Evolutionary conservation across 257 asterid species (phyloP).

Genomic region (Solanum etuberosum): DNA sequence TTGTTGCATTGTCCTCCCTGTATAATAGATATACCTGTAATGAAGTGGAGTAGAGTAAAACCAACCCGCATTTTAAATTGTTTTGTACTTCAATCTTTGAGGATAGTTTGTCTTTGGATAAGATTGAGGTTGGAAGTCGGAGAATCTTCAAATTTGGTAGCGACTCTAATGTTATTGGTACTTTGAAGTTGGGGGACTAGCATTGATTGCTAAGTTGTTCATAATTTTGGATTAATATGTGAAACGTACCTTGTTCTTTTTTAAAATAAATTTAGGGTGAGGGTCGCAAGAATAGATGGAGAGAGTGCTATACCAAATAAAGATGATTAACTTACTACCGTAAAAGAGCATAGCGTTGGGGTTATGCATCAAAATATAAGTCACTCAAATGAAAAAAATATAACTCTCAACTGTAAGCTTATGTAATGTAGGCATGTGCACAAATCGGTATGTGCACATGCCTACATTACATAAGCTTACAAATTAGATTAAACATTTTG

Average conservation of each 20-base stretch:
- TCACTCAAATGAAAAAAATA: too few species aligned
- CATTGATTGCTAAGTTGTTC: background rate
- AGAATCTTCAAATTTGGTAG: background rate
- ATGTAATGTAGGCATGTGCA: too few species aligned
- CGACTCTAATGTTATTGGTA: background rate
- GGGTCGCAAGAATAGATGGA: background rate
- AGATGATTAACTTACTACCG: background rate
- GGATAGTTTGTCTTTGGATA: background rate
- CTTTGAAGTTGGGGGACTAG: background rate
- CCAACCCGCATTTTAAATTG: background rate
- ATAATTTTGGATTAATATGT: background rate
- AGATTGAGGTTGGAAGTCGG: background rate
- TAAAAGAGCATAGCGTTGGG: background rate
- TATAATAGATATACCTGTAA: background rate
- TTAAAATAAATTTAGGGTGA: background rate
- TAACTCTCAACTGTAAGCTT: too few species aligned
- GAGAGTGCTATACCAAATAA: background rate
- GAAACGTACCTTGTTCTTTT: background rate
- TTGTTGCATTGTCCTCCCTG: background rate
- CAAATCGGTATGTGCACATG: too few species aligned
- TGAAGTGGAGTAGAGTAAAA: background rate
- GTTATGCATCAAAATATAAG: too few species aligned
- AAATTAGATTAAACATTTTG: too few species aligned
- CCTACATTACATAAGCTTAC: too few species aligned
- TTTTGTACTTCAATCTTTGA: background rate